A percentile compares a stretch with the other conserved stretches of the same genome.
Evolutionary conservation across 805 yeast genomes (phyloP).

Genomic region (Lipomyces starkeyi): DNA sequence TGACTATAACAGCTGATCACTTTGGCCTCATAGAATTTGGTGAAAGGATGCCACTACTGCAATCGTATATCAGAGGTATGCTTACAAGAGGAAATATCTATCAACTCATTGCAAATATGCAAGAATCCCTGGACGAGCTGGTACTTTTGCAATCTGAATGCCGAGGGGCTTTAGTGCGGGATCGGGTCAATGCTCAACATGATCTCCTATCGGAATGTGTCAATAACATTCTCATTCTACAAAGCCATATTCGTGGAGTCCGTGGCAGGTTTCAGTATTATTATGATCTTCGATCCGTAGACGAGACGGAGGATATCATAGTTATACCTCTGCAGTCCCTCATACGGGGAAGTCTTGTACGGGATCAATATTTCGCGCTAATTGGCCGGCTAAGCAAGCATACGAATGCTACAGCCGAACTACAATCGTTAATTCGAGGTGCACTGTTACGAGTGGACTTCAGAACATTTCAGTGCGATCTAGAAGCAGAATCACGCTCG

Average conservation of each 20-base stretch:
- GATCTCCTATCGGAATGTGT: constrained; percentile 36
- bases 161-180: constrained; percentile 52
- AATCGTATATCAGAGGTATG: constrained; percentile 31
- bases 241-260: constrained; percentile 43
- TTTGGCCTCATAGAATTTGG: constrained; percentile 13
- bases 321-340: constrained; percentile 43
- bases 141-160: constrained; percentile 59
- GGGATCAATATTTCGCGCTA: constrained; percentile 31
- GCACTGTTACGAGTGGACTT: constrained; percentile 46
- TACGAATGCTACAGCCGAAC: constrained; percentile 39
- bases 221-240: constrained; percentile 37
- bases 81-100: constrained; percentile 17
- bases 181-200: constrained; percentile 24
- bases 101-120: constrained; percentile 9
- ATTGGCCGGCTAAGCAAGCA: constrained; percentile 25
- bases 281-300: constrained; percentile 24
- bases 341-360: constrained; percentile 54
- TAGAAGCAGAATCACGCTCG: constrained; percentile 44
- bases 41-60: constrained; percentile 23
- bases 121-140: constrained; percentile 41
- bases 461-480: constrained; percentile 44
- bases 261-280: constrained; percentile 33
- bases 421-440: constrained; percentile 50
- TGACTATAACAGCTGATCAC: constrained; percentile 5
- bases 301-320: constrained; percentile 28